Evolutionary conservation across 2,329 filamentous ascomycete genomes (phyloP), one percentile per base, ranked within the genome.

Genomic region (Neonectria ditissima): DNA sequence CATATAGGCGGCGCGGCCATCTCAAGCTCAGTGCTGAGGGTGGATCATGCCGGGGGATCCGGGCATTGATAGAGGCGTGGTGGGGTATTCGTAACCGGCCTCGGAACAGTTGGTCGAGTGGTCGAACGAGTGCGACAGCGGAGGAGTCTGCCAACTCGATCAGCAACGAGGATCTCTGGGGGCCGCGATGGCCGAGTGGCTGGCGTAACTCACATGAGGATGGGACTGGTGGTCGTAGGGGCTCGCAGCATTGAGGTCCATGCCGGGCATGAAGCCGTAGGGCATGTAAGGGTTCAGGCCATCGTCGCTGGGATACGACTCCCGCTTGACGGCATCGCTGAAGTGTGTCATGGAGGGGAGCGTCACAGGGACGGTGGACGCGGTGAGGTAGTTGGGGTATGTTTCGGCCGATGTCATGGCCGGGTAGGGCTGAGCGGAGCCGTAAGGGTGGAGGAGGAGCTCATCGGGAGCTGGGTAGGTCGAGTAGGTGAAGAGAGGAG

Each of bases 61-160:
- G 32, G 90, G 89, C 87, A 92, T 89, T n/a, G 90, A 92, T 68
- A 91, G 81, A 65, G 91, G 91, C 56, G 91, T 93, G 45, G 86
- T 87, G 39, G 90, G 91, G 79, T 89, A 89, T 68, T 89, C 86
- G 74, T 86, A 89, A 62, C 85, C 84, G 65, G 84, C 81, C 71
- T 90, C 87, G 32, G 87, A 89, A 77, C 87, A 88, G 73, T 82
- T 84, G 65, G 86, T 81, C 55, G 89, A 92, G 76, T 89, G 86
- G 73, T 92, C 89, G 77, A 89, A 92, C 28, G 89, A 91, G 76
- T 91, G 90, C 73, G 90, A 91, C 72, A 93, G 87, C 75, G 91
- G 89, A 80, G 91, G 91, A 78, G 91, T 93, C 91, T 94, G 81
- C 73, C 70, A 77, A 74, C 79, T 77, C 63, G 77, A 81, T 86